These are phyloP conservation scores for Blastobotrys mokoenaii DNA, from an alignment of 805 yeast genomes.

Conservation along the genomic window DNA sequence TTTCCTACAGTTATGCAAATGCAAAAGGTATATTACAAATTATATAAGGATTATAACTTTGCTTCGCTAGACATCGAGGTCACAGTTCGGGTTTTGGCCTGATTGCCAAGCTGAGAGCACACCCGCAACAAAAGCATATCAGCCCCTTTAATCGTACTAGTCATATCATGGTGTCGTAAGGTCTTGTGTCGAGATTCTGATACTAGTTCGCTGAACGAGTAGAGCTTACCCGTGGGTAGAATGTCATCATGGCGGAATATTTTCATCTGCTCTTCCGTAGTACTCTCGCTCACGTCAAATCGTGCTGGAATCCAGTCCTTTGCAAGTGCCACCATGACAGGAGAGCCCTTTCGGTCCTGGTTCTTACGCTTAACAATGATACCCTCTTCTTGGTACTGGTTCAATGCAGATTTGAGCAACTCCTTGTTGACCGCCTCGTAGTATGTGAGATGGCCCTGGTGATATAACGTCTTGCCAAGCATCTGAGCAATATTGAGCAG, in stretches of 20 bases:
- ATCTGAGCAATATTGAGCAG: slow-evolving; percentile 30
- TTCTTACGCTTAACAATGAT: slow-evolving; percentile 21
- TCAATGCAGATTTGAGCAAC: slow-evolving; percentile 30
- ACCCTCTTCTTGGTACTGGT: slow-evolving; percentile 28
- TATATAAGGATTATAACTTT: neutral
- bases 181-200: slow-evolving; percentile 31
- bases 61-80: neutral
- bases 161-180: slow-evolving; percentile 22
- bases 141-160: slow-evolving; percentile 7
- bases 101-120: slow-evolving; percentile 14
- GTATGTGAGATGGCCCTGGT: slow-evolving; percentile 34
- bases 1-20: neutral
- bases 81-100: slow-evolving; percentile 10
- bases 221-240: slow-evolving; percentile 24
- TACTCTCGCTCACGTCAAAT: neutral
- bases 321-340: slow-evolving; percentile 15
- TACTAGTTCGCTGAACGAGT: slow-evolving; percentile 26
- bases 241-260: slow-evolving; percentile 12
- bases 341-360: slow-evolving; percentile 13
- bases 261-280: slow-evolving; percentile 2
- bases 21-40: neutral
- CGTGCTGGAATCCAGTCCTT: slow-evolving; percentile 19
- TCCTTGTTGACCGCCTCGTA: slow-evolving; percentile 36
- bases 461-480: slow-evolving; percentile 35
- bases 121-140: slow-evolving; percentile 15